Evolutionary conservation across 2,329 filamentous ascomycete genomes (phyloP), one percentile per base, ranked within the genome.

Genomic region (Apiospora malaysiana): DNA sequence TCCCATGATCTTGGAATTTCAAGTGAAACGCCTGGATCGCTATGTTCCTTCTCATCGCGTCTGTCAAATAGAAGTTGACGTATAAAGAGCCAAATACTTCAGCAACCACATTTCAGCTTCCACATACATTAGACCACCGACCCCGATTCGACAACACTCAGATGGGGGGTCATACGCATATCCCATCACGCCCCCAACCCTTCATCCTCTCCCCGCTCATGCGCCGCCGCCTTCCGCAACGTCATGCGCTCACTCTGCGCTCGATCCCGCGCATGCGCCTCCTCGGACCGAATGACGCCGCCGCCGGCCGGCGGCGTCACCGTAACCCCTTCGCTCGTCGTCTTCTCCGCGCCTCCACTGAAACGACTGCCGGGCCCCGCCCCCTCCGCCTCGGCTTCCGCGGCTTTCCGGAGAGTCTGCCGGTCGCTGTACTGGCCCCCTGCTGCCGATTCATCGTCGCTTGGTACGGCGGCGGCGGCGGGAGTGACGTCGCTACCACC

Each of bases 141-240:
- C n/a, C n/a, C n/a, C n/a, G n/a, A n/a, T n/a, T n/a, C n/a, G n/a
- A n/a, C n/a, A n/a, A n/a, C n/a, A n/a, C n/a, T n/a, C n/a, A n/a
- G n/a, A n/a, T n/a, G n/a, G n/a, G n/a, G n/a, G n/a, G n/a, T n/a
- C n/a, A n/a, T n/a, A n/a, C n/a, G n/a, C n/a, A n/a, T n/a, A n/a
- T n/a, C n/a, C n/a, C n/a, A n/a, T 40, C 56, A 63, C 10, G 56
- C 56, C 18, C 56, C 56, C 12, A 63, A 32, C 56, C 56, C 56
- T 1, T 5, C 37, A 18, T 40, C 56, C 2, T 40, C 32, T 8
- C 21, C 32, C 56, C 9, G 32, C 12, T 40, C 32, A 63, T 63
- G 56, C 27, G 56, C 27, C 32, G 56, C 32, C 27, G 56, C 56
- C 56, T 63, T 63, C 32, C 56, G n/a, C 32, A 63, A 23, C 21